Evolutionary conservation across 2,329 filamentous ascomycete genomes (phyloP).

Genomic region (Paracamarosporium sp.): DNA sequence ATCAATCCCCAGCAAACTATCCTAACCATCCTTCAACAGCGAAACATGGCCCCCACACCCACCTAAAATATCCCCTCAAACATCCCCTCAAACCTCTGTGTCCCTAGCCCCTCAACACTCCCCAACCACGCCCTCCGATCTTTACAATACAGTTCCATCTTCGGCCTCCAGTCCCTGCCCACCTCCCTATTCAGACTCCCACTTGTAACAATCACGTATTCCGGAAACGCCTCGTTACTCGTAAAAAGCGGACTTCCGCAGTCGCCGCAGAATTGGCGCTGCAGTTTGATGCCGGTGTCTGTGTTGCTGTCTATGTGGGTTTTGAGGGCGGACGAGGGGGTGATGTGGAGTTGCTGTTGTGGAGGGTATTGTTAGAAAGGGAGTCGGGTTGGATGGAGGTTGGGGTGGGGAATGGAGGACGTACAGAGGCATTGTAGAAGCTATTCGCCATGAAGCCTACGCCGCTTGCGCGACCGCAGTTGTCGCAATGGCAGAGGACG

Average conservation of each 20-base stretch:
- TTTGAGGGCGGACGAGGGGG: background rate
- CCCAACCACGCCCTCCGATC: background rate
- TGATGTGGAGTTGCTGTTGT: background rate
- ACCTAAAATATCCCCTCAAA: no score
- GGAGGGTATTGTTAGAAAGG: background rate
- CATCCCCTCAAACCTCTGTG: background rate
- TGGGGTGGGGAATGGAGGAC: background rate
- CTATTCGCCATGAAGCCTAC: conserved; percentile 2
- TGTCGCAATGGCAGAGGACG: conserved; percentile 6
- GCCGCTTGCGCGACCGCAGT: background rate
- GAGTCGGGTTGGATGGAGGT: background rate
- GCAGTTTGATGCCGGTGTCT: background rate
- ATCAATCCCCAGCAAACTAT: no score
- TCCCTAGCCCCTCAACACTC: background rate
- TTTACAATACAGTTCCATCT: background rate
- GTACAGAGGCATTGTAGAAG: background rate
- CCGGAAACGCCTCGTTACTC: background rate
- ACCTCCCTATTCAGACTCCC: background rate
- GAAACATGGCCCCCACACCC: no score
- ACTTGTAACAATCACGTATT: background rate
- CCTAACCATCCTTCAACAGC: no score
- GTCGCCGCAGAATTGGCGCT: background rate
- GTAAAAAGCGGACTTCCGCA: conserved; percentile 1
- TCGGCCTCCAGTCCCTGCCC: background rate
- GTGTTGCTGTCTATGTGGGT: background rate